A percentile compares a stretch with the other conserved stretches of the same genome.
Evolutionary conservation across 148 eudicot species (phyloP).

Genomic region (Silene uniflora): DNA sequence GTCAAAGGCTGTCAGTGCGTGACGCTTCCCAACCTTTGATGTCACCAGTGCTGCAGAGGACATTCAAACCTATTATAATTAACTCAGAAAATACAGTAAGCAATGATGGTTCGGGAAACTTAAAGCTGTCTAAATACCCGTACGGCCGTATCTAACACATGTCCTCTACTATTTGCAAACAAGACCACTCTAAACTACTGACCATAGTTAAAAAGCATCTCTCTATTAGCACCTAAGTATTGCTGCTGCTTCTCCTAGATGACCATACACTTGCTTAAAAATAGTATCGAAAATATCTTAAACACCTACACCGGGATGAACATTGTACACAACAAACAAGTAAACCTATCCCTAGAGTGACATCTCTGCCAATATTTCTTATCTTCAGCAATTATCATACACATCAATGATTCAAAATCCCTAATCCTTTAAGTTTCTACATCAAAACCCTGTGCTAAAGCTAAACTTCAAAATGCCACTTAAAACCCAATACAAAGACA

Average conservation of each 20-base stretch:
- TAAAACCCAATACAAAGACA: neutral
- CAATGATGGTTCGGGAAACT: neutral
- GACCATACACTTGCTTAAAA: neutral
- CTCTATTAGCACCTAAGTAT: neutral
- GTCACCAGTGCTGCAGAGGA: constrained; percentile 85
- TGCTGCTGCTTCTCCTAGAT: neutral
- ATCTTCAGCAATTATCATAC: neutral
- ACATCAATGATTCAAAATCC: neutral
- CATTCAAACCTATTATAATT: constrained; percentile 19
- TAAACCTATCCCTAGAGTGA: neutral
- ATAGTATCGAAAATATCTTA: neutral
- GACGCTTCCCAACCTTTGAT: constrained; percentile 96
- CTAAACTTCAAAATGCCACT: constrained; percentile 2
- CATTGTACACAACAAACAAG: neutral
- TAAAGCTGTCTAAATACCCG: too few species aligned
- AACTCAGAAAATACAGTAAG: neutral
- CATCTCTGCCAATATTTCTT: neutral
- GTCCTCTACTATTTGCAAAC: neutral
- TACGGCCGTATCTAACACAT: neutral
- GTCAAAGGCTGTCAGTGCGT: constrained; percentile 89
- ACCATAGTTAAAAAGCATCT: neutral
- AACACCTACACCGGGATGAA: neutral
- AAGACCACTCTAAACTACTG: neutral
- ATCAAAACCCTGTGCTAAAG: neutral
- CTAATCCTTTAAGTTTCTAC: neutral